Base-by-base conservation (phyloP, 371 early-diverging fungal genomes). In the Rhizopus arrhizus region DNA sequence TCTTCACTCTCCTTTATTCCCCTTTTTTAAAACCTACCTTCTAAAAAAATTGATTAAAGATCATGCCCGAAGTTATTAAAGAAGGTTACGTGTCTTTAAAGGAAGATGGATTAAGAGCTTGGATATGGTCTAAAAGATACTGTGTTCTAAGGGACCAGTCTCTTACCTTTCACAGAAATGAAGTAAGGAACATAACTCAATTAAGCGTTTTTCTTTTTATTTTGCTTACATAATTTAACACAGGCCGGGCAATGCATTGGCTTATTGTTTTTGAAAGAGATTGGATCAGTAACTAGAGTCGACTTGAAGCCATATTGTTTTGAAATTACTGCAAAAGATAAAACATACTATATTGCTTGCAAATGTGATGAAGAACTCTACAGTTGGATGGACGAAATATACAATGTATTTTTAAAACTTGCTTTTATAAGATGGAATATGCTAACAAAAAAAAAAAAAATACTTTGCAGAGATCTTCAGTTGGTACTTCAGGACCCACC, bases 361-460 rank as follows among this genome's bases (percentile, higher is more conserved):
- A 89, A 87, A 74, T 91, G 85, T 75, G 97, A 97, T 73, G 94
- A 94, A 63, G 96, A 97, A 61, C 80, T 97, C 31, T 97, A 97
- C 71, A 88, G 92, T 34, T 96, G 96, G 97, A 91, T 95, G 86
- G 96, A 96, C 68, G 92, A 91, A 60, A 89, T 97, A 67, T 95
- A 95, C 77, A 87, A 85, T 75, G 88, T 89, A 22, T 2, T 22
- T 22, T 22, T 22, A 22, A 22, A 74, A 58, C 68, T 47, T 1
- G 6, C 50, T 49, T 9, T 43, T 34, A 36, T 22, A 41, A 42
- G 16, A 35, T 45, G 15, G 42, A 5, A 4, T 35, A 6, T 32
- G 8, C 13, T 11, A 38, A 13, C 36, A 43, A n/a, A 47, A 47
- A 36, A 43, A 43, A n/a, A 47, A 47, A 36, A 43, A 12, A 34